These are phyloP conservation scores for Podosphaera fusca DNA, from an alignment of 2,329 filamentous ascomycete genomes.

Conservation along the genomic window DNA sequence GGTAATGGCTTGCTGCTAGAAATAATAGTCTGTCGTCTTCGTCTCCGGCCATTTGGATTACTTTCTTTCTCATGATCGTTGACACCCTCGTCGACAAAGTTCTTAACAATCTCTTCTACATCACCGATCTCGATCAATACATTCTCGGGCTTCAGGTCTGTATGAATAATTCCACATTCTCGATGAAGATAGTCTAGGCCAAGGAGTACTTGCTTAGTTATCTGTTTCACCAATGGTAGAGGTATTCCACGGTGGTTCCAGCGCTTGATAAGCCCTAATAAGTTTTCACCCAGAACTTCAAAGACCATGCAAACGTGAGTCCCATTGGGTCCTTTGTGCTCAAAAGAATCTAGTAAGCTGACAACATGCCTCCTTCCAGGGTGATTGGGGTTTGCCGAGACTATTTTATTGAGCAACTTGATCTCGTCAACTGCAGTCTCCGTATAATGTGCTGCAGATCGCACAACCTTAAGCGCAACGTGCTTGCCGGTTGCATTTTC, in stretches of 20 bases:
- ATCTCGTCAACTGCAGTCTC: conserved; percentile 98
- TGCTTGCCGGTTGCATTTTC: conserved; percentile 82
- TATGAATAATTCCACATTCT: conserved; percentile 97
- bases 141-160: conserved; percentile 92
- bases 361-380: conserved; percentile 89
- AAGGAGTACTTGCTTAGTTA: conserved; percentile 90
- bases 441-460: conserved; percentile 93
- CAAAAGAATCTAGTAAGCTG: conserved; percentile 86
- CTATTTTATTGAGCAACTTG: conserved; percentile 90
- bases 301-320: conserved; percentile 99
- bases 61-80: conserved; percentile 68
- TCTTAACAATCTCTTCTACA: conserved; percentile 94
- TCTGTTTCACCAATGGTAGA: conserved; percentile 91
- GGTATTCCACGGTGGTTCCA: conserved; percentile 97
- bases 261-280: conserved; percentile 85
- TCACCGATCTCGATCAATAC: conserved; percentile 97
- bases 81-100: conserved; percentile 57
- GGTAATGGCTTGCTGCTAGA: conserved; percentile 92
- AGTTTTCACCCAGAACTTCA: conserved; percentile 86
- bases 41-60: conserved; percentile 69
- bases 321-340: conserved; percentile 90
- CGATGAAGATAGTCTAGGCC: conserved; percentile 91
- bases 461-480: conserved; percentile 91
- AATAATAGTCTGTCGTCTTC: conserved; percentile 78
- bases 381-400: conserved; percentile 82